Conservation (phyloP, 164 flowering plant genomes). For the Macadamia integrifolia region DNA sequence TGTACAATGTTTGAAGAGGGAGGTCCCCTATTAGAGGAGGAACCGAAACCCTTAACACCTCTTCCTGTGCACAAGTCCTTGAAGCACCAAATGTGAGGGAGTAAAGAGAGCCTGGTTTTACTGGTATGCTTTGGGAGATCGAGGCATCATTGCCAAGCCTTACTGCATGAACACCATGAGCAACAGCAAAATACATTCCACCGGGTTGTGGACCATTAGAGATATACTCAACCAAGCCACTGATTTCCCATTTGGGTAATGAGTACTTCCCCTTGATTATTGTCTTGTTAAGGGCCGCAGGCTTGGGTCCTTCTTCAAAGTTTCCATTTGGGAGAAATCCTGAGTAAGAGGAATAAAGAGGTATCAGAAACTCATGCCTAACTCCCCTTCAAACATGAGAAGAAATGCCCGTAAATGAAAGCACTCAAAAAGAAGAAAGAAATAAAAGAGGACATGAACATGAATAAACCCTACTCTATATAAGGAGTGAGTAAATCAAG, state of each 20-base stretch:
- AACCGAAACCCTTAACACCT: constrained; percentile 67
- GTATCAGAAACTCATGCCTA: too few species aligned
- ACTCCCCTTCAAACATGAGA: too few species aligned
- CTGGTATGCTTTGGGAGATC: constrained; percentile 59
- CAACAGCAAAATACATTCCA: constrained; percentile 76
- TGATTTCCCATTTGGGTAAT: constrained; percentile 81
- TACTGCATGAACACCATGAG: constrained; percentile 79
- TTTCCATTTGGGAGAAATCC: constrained; percentile 87
- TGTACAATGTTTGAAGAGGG: constrained; percentile 74
- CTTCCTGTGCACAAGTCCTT: constrained; percentile 93
- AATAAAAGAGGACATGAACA: too few species aligned
- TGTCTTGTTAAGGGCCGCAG: constrained; percentile 54
- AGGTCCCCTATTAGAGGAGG: constrained; percentile 59
- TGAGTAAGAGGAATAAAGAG: constrained; percentile 13
- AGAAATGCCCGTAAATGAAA: too few species aligned
- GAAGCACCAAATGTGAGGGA: constrained; percentile 87
- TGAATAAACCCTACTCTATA: too few species aligned
- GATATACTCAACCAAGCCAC: constrained; percentile 85
- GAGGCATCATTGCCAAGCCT: constrained; percentile 95
- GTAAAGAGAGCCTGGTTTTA: constrained; percentile 54
- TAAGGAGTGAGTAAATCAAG: too few species aligned
- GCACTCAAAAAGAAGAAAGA: too few species aligned
- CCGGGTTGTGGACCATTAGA: constrained; percentile 86
- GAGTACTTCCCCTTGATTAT: constrained; percentile 49
- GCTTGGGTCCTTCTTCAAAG: constrained; percentile 68